Conservation (phyloP, 2,329 filamentous ascomycete species). For the Fusarium pseudoanthophilum region DNA sequence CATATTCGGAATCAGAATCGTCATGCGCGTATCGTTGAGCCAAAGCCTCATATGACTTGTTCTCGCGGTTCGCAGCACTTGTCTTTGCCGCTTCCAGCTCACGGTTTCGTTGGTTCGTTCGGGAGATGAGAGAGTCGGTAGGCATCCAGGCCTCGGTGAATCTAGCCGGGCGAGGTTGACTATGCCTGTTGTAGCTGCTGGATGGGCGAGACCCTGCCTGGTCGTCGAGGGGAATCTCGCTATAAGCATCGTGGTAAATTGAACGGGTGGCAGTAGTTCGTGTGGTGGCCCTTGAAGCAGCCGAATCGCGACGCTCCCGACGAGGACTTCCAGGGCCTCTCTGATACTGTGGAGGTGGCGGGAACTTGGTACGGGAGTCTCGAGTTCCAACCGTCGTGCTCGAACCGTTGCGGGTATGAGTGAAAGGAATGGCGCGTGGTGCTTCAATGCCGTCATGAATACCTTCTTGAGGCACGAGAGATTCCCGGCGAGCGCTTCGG, state of each 20-base stretch:
- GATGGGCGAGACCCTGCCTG: slow-evolving; percentile 42
- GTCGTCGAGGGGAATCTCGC: slow-evolving; percentile 60
- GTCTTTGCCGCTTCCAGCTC: slow-evolving; percentile 53
- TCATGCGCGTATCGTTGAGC: slow-evolving; percentile 56
- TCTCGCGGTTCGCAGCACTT: slow-evolving; percentile 47
- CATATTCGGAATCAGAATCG: slow-evolving; percentile 55
- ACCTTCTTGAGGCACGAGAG: slow-evolving; percentile 57
- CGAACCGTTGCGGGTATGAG: slow-evolving; percentile 77
- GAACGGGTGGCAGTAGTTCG: slow-evolving; percentile 56
- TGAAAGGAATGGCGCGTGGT: slow-evolving; percentile 76
- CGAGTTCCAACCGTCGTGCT: slow-evolving; percentile 65
- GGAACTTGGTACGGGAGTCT: slow-evolving; percentile 65
- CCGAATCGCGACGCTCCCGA: slow-evolving; percentile 57
- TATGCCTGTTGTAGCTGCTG: slow-evolving; percentile 34
- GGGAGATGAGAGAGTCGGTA: slow-evolving; percentile 63
- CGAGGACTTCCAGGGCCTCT: slow-evolving; percentile 56
- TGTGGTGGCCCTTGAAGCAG: slow-evolving; percentile 58
- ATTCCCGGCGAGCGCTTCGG: slow-evolving; percentile 55
- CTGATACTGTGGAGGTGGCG: slow-evolving; percentile 65
- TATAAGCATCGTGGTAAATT: slow-evolving; percentile 58
- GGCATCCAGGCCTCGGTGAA: slow-evolving; percentile 67
- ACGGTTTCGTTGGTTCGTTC: slow-evolving; percentile 64
- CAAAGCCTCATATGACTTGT: slow-evolving; percentile 59
- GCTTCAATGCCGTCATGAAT: slow-evolving; percentile 58
- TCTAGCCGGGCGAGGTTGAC: slow-evolving; percentile 54